These are phyloP conservation scores for Cercophora scortea DNA, from an alignment of 495 filamentous ascomycete genomes.

Conservation along the genomic window DNA sequence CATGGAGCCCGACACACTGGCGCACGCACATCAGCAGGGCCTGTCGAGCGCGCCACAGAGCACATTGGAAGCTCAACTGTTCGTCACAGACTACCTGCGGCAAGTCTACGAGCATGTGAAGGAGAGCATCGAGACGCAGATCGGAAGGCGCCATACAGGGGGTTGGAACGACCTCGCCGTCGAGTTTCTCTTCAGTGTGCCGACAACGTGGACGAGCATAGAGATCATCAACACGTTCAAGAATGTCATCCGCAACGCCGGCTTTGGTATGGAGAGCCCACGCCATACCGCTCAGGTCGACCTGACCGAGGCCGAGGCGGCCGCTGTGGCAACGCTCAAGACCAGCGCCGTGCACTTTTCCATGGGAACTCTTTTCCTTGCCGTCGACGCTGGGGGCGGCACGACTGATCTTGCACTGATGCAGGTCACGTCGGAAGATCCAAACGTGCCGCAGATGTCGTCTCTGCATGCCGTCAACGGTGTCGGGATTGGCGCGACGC, in stretches of 20 bases:
- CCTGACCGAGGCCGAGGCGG: conserved; percentile 63
- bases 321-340: conserved; percentile 45
- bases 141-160: conserved; percentile 24
- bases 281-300: conserved; percentile 48
- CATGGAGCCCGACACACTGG: conserved; percentile 35
- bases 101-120: conserved; percentile 50
- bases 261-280: conserved; percentile 38
- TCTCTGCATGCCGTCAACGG: conserved; percentile 29
- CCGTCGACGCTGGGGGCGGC: conserved; percentile 30
- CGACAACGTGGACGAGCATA: conserved; percentile 57
- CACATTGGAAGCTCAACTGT: conserved; percentile 40
- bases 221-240: conserved; percentile 51
- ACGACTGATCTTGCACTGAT: conserved; percentile 34
- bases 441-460: conserved; percentile 22
- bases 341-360: conserved; percentile 21
- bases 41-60: conserved; percentile 20
- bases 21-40: conserved; percentile 28
- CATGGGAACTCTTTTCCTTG: conserved; percentile 24
- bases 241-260: conserved; percentile 39
- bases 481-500: conserved; percentile 27
- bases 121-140: conserved; percentile 33
- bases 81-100: conserved; percentile 48
- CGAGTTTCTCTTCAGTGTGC: conserved; percentile 61
- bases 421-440: conserved; percentile 19
- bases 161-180: conserved; percentile 43